Evolutionary conservation across 148 eudicot species (phyloP).

Genomic region (Cornus controversa): DNA sequence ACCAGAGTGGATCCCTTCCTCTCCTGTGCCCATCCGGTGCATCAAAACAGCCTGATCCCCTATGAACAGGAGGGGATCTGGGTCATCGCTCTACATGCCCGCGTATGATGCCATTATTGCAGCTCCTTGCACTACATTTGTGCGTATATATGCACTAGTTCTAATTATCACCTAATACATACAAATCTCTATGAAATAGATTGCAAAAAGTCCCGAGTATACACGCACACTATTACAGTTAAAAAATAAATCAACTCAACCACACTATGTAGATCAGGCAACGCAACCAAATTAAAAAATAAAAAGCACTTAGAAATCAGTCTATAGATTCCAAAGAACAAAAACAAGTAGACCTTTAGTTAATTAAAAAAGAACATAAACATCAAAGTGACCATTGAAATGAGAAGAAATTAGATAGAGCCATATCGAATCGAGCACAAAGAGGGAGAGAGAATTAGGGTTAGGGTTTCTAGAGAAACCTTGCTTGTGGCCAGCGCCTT

Average conservation of each 20-base stretch:
- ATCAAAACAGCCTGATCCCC: too few relatives aligned
- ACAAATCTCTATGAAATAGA: background rate
- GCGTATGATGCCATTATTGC: too few relatives aligned
- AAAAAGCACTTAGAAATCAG: background rate
- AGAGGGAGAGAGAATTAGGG: background rate
- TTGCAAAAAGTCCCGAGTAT: background rate
- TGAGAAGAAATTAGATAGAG: background rate
- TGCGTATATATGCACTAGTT: too few relatives aligned
- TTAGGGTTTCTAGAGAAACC: constrained; percentile 19
- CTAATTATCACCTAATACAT: too few relatives aligned
- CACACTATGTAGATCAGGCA: background rate
- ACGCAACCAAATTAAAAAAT: background rate
- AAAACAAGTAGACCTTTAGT: background rate
- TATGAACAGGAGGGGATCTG: too few relatives aligned
- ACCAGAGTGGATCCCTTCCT: too few relatives aligned
- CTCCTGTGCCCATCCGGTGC: too few relatives aligned
- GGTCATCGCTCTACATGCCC: too few relatives aligned
- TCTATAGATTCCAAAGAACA: background rate
- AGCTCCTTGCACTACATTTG: too few relatives aligned
- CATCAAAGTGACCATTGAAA: background rate
- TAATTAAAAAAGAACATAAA: background rate
- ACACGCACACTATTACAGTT: background rate
- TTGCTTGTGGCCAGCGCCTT: constrained; percentile 48
- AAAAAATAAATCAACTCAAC: background rate
- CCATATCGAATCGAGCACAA: background rate